phyloP scores from a whole-genome alignment of 192 early-diverging fungal genomes.

The Coemansia sp. region DNA sequence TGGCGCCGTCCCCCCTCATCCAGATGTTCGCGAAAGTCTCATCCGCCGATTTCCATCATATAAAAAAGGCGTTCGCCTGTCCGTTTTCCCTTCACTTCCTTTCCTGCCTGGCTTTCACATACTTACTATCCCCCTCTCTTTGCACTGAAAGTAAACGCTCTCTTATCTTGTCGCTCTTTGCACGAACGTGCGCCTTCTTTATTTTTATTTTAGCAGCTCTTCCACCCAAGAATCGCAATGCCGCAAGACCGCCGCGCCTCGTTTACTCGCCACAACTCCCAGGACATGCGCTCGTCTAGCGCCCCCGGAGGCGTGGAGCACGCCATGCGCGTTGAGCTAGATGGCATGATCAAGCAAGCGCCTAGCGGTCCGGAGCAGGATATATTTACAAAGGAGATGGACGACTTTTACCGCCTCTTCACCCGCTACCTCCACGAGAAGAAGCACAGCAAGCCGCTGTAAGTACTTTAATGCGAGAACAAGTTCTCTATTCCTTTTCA shows the following conservation, averaged over 20 bases:
- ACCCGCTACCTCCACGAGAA: constrained; percentile 82
- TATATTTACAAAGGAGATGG: constrained; percentile 77
- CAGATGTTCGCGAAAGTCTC: not conserved
- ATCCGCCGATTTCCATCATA: not conserved
- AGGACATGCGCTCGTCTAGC: constrained; percentile 47
- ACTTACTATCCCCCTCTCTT: not conserved
- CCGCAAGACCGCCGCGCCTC: constrained; percentile 48
- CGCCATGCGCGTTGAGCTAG: constrained; percentile 50
- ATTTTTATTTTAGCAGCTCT: not conserved
- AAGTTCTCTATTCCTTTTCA: no score
- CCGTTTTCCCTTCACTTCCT: not conserved
- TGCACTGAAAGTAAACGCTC: not conserved
- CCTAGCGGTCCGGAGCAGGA: constrained; percentile 42
- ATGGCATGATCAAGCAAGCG: constrained; percentile 40
- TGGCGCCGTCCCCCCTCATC: not conserved
- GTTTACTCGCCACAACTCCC: constrained; percentile 51
- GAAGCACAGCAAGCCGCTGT: constrained; percentile 56
- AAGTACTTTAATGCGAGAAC: constrained; percentile 17
- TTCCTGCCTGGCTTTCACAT: not conserved
- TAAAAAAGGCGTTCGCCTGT: not conserved
- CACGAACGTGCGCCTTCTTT: not conserved
- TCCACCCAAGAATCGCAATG: constrained; percentile 12
- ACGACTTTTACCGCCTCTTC: constrained; percentile 80
- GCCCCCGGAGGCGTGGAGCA: constrained; percentile 49
- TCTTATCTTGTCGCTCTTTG: not conserved